Evolutionary conservation across 495 filamentous ascomycete species (phyloP), one percentile per base, ranked within the genome.

Genomic region (Aspergillus wentii): DNA sequence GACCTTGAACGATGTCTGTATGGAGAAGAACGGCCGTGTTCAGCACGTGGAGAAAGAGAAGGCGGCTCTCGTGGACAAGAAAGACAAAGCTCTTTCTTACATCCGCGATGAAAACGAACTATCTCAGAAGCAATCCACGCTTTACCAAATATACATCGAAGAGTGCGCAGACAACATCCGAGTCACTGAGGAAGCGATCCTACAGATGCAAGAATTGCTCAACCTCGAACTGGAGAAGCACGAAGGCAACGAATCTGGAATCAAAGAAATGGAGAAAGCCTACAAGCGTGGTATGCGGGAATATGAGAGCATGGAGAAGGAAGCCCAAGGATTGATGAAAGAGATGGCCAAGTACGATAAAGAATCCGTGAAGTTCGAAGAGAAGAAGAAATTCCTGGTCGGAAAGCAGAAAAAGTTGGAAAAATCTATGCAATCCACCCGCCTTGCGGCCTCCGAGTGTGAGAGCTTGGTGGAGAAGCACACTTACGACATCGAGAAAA

Each of bases 31-130:
- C 48, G 81, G 79, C 30, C 83, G 94, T 31, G 94, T 98, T 5
- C 87, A 95, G 64, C 91, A 95, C 55, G 92, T 98, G 2, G 92
- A 98, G 65, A 98, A 97, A 57, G 92, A 98, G 68, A 95, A 86
- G 68, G 86, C 80, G 33, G 67, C 79, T 19, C 73, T 98, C 25
- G 92, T 92, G 59, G 90, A 94, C 52, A 95, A 95, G 74, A 98
- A 97, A 62, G 79, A 97, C 57, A 88, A 90, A 59, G 92, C 92
- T 4, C 59, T 98, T 8, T 80, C 86, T 4, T 96, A 79, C 53
- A 83, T 98, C 43, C 79, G 76, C 22, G 86, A 94, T 43, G 91
- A 97, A 54, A 98, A 98, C 52, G 92, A 98, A 56, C 69, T 98
- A 5, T 78, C 81, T 2, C 68, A 82, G 40, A 96, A 95, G 59